Conservation (phyloP, 257 asterid genomes). For the Salvia splendens region DNA sequence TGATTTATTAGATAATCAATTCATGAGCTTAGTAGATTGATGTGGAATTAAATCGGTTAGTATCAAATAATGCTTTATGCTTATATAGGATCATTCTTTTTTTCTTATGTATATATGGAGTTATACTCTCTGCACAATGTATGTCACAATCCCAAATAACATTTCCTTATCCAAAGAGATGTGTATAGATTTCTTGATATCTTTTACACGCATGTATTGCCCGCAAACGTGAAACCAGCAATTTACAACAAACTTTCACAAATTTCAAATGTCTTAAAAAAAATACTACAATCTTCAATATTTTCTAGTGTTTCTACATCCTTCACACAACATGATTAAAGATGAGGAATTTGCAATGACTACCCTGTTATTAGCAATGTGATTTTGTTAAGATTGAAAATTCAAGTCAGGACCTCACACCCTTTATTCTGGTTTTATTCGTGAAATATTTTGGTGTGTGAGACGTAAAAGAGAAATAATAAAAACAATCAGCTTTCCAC, state of each 20-base stretch:
- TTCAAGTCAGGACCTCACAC: slow-evolving; percentile 40
- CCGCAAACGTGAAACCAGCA: background rate
- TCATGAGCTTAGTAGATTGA: background rate
- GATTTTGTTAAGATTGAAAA: background rate
- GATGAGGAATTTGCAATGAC: no score
- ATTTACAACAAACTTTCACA: background rate
- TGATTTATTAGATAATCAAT: background rate
- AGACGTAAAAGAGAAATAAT: slow-evolving; percentile 16
- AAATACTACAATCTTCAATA: no score
- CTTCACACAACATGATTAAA: no score
- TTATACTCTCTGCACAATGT: background rate
- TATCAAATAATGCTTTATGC: background rate
- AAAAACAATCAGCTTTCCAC: slow-evolving; percentile 33
- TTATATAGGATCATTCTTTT: background rate
- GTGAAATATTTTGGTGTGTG: background rate
- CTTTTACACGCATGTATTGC: no score
- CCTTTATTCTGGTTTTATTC: slow-evolving; percentile 40
- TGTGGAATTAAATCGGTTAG: background rate
- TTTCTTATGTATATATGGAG: background rate
- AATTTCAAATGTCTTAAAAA: background rate
- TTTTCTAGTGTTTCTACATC: no score
- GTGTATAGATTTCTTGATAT: background rate
- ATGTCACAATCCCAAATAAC: background rate
- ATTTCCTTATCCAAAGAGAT: background rate
- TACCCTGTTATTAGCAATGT: no score